Evolutionary conservation across 208 protist species (phyloP).

Genomic region (Blastocrithidia nonstop): DNA sequence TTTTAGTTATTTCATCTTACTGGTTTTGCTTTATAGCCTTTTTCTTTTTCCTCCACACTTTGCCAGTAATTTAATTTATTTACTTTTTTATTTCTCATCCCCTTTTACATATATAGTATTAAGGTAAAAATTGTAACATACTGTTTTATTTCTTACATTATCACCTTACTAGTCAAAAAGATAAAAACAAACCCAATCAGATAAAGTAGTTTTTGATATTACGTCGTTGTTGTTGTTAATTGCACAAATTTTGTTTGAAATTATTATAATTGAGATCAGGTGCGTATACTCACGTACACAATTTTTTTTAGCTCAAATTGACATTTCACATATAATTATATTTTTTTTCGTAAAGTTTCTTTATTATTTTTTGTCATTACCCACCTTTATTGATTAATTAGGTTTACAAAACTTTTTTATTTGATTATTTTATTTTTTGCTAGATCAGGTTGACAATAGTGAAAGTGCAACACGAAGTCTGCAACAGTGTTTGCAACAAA

Average conservation of each 20-base stretch:
- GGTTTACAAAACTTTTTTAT: neutral
- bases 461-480: no score
- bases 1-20: no score
- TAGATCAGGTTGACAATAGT: no score
- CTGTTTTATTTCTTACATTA: no score
- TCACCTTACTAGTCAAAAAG: no score
- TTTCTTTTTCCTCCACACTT: neutral
- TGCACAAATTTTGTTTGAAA: neutral
- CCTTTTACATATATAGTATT: conserved; percentile 1
- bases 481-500: no score
- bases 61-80: neutral
- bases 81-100: conserved; percentile 1
- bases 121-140: neutral
- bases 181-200: no score
- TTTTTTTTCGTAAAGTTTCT: no score
- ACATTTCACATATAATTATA: no score
- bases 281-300: neutral
- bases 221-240: conserved; percentile 3
- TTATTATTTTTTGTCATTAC: neutral
- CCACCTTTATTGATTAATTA: neutral
- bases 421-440: conserved; percentile 4
- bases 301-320: conserved; percentile 1
- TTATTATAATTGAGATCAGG: neutral
- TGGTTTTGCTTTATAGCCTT: neutral
- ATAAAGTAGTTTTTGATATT: neutral